A percentile compares a stretch with the other conserved stretches of the same genome.
phyloP scores from a whole-genome alignment of 106 monocot species.

The Hemerocallis citrina region DNA sequence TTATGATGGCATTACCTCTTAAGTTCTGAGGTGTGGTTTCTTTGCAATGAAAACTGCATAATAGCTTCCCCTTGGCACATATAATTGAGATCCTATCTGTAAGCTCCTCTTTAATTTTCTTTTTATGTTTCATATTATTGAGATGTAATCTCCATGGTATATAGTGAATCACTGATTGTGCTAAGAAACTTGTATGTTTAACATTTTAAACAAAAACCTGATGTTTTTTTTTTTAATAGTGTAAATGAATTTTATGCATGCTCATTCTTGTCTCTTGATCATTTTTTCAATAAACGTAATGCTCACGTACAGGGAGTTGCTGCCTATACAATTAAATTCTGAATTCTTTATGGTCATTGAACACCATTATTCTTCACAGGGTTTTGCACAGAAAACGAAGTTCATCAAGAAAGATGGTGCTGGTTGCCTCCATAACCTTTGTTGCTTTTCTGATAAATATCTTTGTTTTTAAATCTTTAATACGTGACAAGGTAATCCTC shows the following conservation, averaged over 20 bases:
- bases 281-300: conserved; percentile 14
- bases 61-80: neutral
- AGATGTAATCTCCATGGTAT: neutral
- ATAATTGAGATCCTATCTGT: too few species aligned
- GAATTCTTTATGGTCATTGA: neutral
- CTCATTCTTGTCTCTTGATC: neutral
- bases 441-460: conserved; percentile 24
- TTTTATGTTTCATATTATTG: neutral
- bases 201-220: neutral
- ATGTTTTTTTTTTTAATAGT: conserved; percentile 22
- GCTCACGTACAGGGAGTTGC: conserved; percentile 9
- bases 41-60: neutral
- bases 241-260: conserved; percentile 7
- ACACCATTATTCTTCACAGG: neutral
- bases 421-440: conserved; percentile 22
- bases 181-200: neutral
- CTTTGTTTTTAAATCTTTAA: neutral
- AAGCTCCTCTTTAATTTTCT: neutral
- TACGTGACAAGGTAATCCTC: neutral
- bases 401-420: conserved; percentile 26
- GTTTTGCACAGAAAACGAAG: conserved; percentile 18
- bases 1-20: conserved; percentile 6
- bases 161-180: neutral
- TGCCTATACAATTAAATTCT: conserved; percentile 7
- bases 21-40: neutral